These are phyloP conservation scores for Meredithiella fracta DNA, from an alignment of 2,329 filamentous ascomycete species.

Conservation along the genomic window DNA sequence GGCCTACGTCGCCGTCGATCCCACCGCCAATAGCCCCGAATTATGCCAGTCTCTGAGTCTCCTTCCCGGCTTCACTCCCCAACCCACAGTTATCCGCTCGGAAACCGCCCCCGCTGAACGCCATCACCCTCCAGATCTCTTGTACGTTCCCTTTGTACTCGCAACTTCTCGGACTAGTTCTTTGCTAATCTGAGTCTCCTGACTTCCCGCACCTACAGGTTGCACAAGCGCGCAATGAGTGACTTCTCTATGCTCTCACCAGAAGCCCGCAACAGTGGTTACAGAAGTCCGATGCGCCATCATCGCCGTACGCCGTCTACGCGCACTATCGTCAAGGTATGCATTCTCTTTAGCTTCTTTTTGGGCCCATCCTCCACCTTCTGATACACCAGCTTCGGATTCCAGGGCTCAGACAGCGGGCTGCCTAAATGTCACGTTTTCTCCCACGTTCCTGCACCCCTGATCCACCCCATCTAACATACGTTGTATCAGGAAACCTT, in stretches of 20 bases:
- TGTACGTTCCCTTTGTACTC: conserved; percentile 2
- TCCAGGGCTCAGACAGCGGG: neutral
- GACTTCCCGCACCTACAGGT: neutral
- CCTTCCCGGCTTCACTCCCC: conserved; percentile 10
- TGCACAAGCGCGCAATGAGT: conserved; percentile 12
- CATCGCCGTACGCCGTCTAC: conserved; percentile 41
- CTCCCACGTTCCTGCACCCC: neutral
- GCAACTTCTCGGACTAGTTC: neutral
- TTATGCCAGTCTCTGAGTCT: neutral
- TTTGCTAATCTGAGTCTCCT: neutral
- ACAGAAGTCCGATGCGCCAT: conserved; percentile 36
- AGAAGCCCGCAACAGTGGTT: conserved; percentile 3
- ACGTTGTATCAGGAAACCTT: conserved; percentile 55
- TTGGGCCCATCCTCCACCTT: neutral
- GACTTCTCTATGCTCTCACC: conserved; percentile 13
- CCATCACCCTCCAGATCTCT: neutral
- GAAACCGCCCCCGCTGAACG: conserved; percentile 4
- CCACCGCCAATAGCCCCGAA: neutral
- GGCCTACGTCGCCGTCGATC: neutral
- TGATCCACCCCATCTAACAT: neutral
- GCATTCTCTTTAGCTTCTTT: neutral
- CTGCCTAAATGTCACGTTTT: neutral
- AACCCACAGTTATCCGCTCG: neutral
- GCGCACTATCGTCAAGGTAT: conserved; percentile 41
- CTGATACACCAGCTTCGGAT: neutral